Evolutionary conservation across 2,329 filamentous ascomycete species (phyloP), one percentile per base, ranked within the genome.

Genomic region (Chaetomiaceae sp.): DNA sequence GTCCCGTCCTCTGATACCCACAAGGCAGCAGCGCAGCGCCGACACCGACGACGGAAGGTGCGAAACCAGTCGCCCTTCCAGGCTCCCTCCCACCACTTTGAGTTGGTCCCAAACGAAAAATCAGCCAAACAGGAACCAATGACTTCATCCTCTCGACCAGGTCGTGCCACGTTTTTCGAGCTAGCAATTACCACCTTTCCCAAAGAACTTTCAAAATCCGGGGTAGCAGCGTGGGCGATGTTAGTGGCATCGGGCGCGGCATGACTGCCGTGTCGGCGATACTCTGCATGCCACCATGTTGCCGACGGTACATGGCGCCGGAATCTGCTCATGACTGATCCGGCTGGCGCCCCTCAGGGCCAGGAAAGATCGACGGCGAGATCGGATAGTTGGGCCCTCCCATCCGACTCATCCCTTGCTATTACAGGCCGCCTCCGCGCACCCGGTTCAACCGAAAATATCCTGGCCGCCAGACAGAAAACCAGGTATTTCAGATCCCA

Each of bases 231-330:
- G 12, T 14, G 7, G 6, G 33, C 7, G 3, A 6, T 16, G 17
- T 23, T 21, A 40, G 44, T 27, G 30, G 33, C 39, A 8, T 44
- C 33, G 44, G n/a, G n/a, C 49, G 34, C 44, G 49, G 50, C 44
- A 35, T 38, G 3, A 39, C 44, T 48, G 17, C 44, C 12, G 20
- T 21, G 31, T 37, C 41, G 48, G 35, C 41, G 23, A n/a, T 30
- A 39, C 47, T 31, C 23, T 47, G 44, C 23, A 35, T 20, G 20
- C n/a, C 16, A 5, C 14, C 31, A 10, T 10, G 17, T n/a, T 37
- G 16, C 25, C 19, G 5, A 19, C 19, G 23, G 40, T 44, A 33
- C 30, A 33, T 33, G 30, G 35, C 21, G n/a, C 34, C 39, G 50
- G 50, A 44, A 44, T 5, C 30, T 9, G 25, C 3, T 14, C 27